Evolutionary conservation across 2,329 filamentous ascomycete species (phyloP).

Genomic region (Alternaria conjuncta): DNA sequence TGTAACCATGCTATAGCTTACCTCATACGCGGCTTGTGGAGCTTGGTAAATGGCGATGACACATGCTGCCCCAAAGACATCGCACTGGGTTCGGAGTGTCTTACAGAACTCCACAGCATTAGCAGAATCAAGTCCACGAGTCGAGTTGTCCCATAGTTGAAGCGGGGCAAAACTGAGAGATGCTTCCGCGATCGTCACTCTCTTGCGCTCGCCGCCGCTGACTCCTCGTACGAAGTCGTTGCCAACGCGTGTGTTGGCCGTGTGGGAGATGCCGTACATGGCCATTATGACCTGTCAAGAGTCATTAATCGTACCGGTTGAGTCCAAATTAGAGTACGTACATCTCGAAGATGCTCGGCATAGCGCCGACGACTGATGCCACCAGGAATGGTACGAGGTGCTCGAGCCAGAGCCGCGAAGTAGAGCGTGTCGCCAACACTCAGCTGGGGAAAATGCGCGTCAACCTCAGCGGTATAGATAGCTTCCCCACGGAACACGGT

Average conservation of each 20-base stretch:
- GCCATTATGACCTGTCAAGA: constrained; percentile 67
- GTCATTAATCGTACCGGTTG: not conserved
- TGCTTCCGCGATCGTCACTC: constrained; percentile 40
- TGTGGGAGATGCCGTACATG: constrained; percentile 75
- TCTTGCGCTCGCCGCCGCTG: constrained; percentile 67
- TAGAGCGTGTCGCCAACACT: constrained; percentile 78
- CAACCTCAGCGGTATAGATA: constrained; percentile 83
- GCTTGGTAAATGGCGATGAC: constrained; percentile 50
- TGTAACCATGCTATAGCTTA: constrained; percentile 37
- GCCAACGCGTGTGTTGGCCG: constrained; percentile 71
- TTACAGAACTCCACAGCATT: constrained; percentile 72
- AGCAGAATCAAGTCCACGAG: constrained; percentile 71
- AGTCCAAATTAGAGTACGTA: not conserved
- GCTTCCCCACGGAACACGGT: constrained; percentile 78
- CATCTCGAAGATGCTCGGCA: constrained; percentile 66
- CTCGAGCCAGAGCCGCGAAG: constrained; percentile 69
- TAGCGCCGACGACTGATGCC: constrained; percentile 63
- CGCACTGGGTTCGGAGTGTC: constrained; percentile 64
- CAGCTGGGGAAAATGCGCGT: constrained; percentile 78
- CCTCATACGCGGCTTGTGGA: constrained; percentile 68
- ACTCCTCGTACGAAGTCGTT: constrained; percentile 76
- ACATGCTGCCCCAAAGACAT: constrained; percentile 53
- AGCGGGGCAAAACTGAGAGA: constrained; percentile 56
- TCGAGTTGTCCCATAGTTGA: constrained; percentile 77
- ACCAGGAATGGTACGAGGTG: constrained; percentile 64